Conservation (phyloP, 2,329 filamentous ascomycete species). For the Sarocladiaceae sp. region DNA sequence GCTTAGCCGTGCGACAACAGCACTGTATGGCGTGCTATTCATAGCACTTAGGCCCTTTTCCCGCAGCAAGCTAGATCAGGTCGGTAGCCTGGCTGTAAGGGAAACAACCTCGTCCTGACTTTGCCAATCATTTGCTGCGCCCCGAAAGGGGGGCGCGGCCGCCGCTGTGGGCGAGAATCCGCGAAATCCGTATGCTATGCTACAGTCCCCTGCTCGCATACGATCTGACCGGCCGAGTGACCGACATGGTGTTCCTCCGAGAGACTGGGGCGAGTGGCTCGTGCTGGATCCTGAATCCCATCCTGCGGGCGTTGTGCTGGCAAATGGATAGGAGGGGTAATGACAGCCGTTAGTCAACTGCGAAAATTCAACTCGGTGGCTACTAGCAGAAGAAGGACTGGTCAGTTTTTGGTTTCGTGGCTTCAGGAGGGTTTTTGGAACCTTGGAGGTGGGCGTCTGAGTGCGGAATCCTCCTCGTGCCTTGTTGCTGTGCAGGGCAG, state of each 20-base stretch:
- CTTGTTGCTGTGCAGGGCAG: neutral
- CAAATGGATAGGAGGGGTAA: neutral
- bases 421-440: neutral
- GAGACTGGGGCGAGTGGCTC: neutral
- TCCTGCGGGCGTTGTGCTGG: neutral
- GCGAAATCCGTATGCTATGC: too few relatives aligned
- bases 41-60: too few relatives aligned
- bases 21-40: too few relatives aligned
- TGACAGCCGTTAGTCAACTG: neutral
- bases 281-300: neutral
- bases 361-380: too few relatives aligned
- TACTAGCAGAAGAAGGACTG: too few relatives aligned
- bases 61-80: too few relatives aligned
- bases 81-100: too few relatives aligned
- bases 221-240: conserved; percentile 5
- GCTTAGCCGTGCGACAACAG: neutral
- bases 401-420: neutral
- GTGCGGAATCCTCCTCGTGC: too few relatives aligned
- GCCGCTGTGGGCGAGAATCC: neutral
- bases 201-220: neutral
- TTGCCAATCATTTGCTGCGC: neutral
- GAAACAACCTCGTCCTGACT: neutral
- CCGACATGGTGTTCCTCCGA: neutral
- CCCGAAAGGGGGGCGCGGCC: neutral
- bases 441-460: too few relatives aligned